Evolutionary conservation across 352 stramenopile species (phyloP), one percentile per base, ranked within the genome.

Genomic region (Halophytophthora batemanensis): DNA sequence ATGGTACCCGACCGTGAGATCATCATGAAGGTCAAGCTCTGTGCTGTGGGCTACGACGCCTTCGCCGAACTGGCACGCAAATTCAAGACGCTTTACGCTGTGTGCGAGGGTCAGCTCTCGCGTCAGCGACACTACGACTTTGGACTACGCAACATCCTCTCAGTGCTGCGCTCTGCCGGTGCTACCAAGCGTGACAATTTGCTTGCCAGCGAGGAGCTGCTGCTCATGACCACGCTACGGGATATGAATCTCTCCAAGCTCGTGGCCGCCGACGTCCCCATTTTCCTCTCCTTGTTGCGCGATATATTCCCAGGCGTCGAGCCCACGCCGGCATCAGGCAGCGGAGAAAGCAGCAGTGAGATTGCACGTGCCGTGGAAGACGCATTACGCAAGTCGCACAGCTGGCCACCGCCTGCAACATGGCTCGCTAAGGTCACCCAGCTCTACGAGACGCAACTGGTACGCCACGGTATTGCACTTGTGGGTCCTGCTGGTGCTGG

Each of bases 1-100:
- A 98, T 98, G 95, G 87, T 96, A 12, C 93, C 95, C 3, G 93
- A 98, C 65, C 95, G 96, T 53, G 92, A 98, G 60, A 98, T 98
- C 52, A 98, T 98, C 56, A 98, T 89, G 59, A 87, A 87, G 50
- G 78, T 90, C 13, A 97, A 98, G 61, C 84, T 98, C 31, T 98
- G 92, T 74, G 93, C 90, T 5, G 93, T 98, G 3, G 95, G 95
- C 42, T 91, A 88, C 50, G 76, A 87, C 48, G 50, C 66, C 4
- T 98, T 98, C 69, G 90, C 96, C 29, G 86, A 98, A 34, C 78
- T 98, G 2, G 89, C 90, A 11, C 83, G 91, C 37, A 98, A 98
- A 61, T 98, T 98, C 67, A 98, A 97, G 55, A 89, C 93, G 1
- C 65, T 98, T 2, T 98, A 98, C 59, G 86, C 80, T 39, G 96